Conservation (phyloP, 2,329 filamentous ascomycete species). For the Neopestalotiopsis clavispora region DNA sequence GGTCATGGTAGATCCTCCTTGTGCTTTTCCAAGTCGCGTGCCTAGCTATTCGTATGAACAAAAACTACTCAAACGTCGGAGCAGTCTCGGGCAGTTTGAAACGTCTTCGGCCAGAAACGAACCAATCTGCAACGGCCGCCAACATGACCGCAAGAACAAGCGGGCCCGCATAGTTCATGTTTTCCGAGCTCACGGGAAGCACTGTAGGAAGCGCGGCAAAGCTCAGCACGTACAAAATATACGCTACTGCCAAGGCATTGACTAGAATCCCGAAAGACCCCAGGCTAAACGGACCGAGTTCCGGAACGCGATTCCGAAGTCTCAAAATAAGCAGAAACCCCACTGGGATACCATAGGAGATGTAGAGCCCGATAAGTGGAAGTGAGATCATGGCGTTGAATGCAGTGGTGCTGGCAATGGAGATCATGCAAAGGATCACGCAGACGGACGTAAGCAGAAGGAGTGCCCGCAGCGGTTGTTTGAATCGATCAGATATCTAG, state of each 20-base stretch:
- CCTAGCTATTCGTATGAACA: not conserved
- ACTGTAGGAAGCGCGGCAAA: conserved; percentile 7
- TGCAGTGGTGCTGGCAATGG: conserved; percentile 2
- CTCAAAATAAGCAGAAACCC: not conserved
- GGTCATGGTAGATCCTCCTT: not conserved
- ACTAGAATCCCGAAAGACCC: not conserved
- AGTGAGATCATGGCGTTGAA: conserved; percentile 8
- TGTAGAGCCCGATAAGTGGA: not conserved
- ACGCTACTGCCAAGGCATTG: not conserved
- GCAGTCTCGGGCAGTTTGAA: not conserved
- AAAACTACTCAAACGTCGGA: not conserved
- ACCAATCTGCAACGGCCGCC: not conserved
- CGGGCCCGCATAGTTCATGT: conserved; percentile 13
- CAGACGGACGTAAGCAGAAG: not conserved
- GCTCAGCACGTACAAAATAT: conserved; percentile 1
- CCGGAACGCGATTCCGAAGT: not conserved
- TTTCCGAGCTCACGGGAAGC: not conserved
- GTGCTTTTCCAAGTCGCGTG: not conserved
- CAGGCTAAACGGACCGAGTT: not conserved
- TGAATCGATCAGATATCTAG: conserved; percentile 2
- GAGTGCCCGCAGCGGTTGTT: not conserved
- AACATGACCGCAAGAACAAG: conserved; percentile 8
- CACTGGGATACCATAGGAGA: conserved; percentile 3
- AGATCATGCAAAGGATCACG: conserved; percentile 5
- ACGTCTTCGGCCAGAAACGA: not conserved